These are phyloP conservation scores for Ilyonectria mors-panacis DNA, from an alignment of 2,329 filamentous ascomycete genomes.

Conservation along the genomic window DNA sequence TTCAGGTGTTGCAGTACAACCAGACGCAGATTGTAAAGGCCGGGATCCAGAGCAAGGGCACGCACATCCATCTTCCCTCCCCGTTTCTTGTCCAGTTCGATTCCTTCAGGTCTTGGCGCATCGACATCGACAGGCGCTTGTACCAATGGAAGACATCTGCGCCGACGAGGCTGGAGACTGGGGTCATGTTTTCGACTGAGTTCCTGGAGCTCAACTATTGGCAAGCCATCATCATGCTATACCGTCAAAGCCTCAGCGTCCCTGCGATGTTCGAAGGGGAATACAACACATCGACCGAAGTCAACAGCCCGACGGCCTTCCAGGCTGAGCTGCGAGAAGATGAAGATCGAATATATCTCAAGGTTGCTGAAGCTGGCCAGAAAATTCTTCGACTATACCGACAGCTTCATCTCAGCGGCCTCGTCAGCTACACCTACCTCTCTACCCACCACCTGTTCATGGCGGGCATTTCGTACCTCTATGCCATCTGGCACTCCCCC, in stretches of 20 bases:
- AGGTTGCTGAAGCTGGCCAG: conserved; percentile 95
- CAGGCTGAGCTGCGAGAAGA: conserved; percentile 80
- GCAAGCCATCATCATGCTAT: conserved; percentile 97
- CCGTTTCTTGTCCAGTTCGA: conserved; percentile 88
- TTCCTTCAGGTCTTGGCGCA: conserved; percentile 90
- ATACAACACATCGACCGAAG: conserved; percentile 75
- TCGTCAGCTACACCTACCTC: conserved; percentile 96
- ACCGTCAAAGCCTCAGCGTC: conserved; percentile 90
- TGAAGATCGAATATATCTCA: conserved; percentile 92
- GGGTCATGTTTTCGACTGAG: conserved; percentile 89
- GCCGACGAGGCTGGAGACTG: conserved; percentile 83
- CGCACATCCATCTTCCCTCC: conserved; percentile 84
- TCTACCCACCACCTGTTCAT: conserved; percentile 98
- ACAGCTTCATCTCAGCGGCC: conserved; percentile 86
- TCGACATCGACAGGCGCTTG: conserved; percentile 86
- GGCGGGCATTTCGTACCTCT: conserved; percentile 96
- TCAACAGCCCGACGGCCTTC: conserved; percentile 73
- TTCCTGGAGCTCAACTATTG: conserved; percentile 97
- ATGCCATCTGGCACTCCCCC: conserved; percentile 97
- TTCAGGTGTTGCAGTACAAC: conserved; percentile 93
- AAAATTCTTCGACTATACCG: conserved; percentile 92
- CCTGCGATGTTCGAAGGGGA: conserved; percentile 89
- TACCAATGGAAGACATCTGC: conserved; percentile 90
- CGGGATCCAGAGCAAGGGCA: conserved; percentile 76
- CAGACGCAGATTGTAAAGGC: conserved; percentile 85